Base-by-base conservation (phyloP, 106 monocot species). In the Cymbidium sinense region DNA sequence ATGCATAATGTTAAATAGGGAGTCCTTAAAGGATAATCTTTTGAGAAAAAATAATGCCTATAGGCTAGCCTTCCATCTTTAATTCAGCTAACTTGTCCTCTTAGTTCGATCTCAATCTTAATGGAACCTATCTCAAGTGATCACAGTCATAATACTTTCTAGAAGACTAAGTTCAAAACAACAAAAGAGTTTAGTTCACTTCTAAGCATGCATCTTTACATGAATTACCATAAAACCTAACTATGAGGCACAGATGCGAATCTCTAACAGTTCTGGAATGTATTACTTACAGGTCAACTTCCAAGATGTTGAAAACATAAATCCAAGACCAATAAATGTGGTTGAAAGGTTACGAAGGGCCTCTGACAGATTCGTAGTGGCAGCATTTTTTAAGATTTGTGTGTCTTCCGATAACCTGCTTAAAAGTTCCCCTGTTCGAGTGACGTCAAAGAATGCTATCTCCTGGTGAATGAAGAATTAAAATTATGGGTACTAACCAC, bases 321-420 rank as follows among this genome's bases (percentile, higher is more conserved):
- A 99, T 43, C 78, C 90, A 43, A 99, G 86, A 31, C 99, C 99
- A 82, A 99, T 95, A 52, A 88, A 19, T 77, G 92, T 80, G 21
- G 99, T 95, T 20, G 92, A 77, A 30, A 99, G 58, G 82, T 88
- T 99, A 13, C 99, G 90, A 19, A 99, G 74, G 12, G 99, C 99
- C 83, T 99, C 99, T 18, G 99, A 99, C 5, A 99, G 79, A 83
- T 93, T 99, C 31, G 94, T 99, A 2, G 99, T 99, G 50, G 99
- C 99, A 76, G 95, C 99, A 90, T 95, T 99, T 81, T 99, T 99
- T 70, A 99, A 95, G 62, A 99, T 93, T 76, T 95, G 99, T 37
- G 99, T 93, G 78, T 99, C 99, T 84, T 99, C 99, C 75, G 99
- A 99, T 80, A 95, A 78, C 79, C 99, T 90, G 83, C 99, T 99